Evolutionary conservation across 2,329 filamentous ascomycete genomes (phyloP).

Genomic region (Ophiobolus disseminans): DNA sequence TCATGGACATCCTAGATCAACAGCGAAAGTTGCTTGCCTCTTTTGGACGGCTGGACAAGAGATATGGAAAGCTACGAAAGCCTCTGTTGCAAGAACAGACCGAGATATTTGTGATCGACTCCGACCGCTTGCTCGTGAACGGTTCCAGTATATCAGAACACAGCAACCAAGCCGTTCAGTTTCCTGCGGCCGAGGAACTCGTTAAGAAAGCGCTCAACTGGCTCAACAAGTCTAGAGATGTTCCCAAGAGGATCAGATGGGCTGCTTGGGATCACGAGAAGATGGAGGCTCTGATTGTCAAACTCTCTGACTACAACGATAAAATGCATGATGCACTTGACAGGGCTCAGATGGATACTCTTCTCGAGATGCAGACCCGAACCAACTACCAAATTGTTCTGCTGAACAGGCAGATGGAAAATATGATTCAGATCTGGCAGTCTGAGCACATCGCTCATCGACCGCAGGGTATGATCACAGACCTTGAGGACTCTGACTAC

Average conservation of each 20-base stretch:
- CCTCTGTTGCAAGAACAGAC: slow-evolving; percentile 37
- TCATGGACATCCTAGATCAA: slow-evolving; percentile 47
- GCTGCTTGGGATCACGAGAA: slow-evolving; percentile 40
- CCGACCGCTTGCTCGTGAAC: slow-evolving; percentile 18
- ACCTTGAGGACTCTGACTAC: slow-evolving; percentile 29
- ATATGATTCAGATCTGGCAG: slow-evolving; percentile 45
- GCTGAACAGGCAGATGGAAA: slow-evolving; percentile 44
- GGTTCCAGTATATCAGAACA: slow-evolving; percentile 12
- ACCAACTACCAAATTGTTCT: slow-evolving; percentile 49
- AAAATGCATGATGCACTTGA: slow-evolving; percentile 47
- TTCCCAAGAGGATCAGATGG: slow-evolving; percentile 41
- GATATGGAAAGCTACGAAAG: slow-evolving; percentile 37
- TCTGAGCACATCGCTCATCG: slow-evolving; percentile 22
- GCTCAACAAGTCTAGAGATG: slow-evolving; percentile 32
- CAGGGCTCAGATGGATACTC: slow-evolving; percentile 34
- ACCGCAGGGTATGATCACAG: slow-evolving; percentile 19
- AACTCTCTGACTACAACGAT: slow-evolving; percentile 45
- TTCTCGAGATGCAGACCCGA: slow-evolving; percentile 39
- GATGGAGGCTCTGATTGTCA: slow-evolving; percentile 40
- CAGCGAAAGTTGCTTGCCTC: slow-evolving; percentile 39
- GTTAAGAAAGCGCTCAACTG: slow-evolving; percentile 40
- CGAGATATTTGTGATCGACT: slow-evolving; percentile 23
- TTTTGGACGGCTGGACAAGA: slow-evolving; percentile 42
- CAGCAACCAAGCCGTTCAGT: slow-evolving; percentile 34
- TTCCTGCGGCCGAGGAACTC: slow-evolving; percentile 38